These are phyloP conservation scores for Botrytis squamosa DNA, from an alignment of 2,329 filamentous ascomycete genomes.

Conservation along the genomic window DNA sequence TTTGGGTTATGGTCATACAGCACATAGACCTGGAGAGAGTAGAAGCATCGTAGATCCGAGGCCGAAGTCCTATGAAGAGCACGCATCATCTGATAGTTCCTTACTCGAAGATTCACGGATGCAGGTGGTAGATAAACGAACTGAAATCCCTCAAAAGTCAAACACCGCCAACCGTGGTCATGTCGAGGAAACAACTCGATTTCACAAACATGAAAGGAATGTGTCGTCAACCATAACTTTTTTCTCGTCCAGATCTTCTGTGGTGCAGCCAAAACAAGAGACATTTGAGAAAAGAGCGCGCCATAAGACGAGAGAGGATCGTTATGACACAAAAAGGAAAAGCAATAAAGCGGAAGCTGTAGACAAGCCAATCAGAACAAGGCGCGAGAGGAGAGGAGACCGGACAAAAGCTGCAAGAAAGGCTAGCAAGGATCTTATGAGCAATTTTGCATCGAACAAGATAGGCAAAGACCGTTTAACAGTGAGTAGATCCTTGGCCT, in stretches of 20 bases:
- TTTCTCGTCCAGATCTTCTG: background rate
- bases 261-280: conserved; percentile 20
- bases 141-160: background rate
- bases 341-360: conserved; percentile 25
- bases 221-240: conserved; percentile 13
- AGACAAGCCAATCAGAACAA: conserved; percentile 29
- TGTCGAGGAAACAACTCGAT: background rate
- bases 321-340: conserved; percentile 50
- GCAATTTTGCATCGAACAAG: conserved; percentile 55
- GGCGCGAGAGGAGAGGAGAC: conserved; percentile 28
- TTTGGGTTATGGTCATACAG: background rate
- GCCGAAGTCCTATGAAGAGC: conserved; percentile 21
- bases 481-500: conserved; percentile 41
- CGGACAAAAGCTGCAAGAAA: conserved; percentile 30
- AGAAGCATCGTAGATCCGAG: background rate
- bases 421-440: conserved; percentile 48
- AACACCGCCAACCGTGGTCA: background rate
- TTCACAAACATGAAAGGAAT: conserved; percentile 23
- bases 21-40: background rate
- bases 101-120: conserved; percentile 24
- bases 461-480: conserved; percentile 54
- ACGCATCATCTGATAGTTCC: conserved; percentile 32
- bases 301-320: conserved; percentile 55
- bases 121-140: conserved; percentile 4
- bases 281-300: conserved; percentile 49